Base-by-base conservation (phyloP, 192 early-diverging fungal genomes). In the Coemansia sp. region DNA sequence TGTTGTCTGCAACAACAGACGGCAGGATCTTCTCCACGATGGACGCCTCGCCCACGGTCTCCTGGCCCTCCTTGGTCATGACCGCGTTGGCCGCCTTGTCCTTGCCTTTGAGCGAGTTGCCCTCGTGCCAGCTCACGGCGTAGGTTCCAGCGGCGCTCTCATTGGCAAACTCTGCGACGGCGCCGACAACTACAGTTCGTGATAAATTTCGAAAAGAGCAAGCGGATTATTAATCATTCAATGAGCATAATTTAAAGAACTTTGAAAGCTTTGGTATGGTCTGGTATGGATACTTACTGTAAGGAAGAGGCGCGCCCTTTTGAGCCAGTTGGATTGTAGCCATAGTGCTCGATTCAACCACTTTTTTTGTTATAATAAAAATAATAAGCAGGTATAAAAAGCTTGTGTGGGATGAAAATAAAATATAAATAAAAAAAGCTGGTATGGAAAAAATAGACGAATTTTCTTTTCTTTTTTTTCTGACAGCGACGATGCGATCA, bases 301-400 rank as follows among this genome's bases (percentile, higher is more conserved):
- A 86, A 6, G 87, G 77, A 5, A 82, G 52, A 32, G 77, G 71
- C 4, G 78, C 18, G 32, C 84, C 87, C 76, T 88, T 88, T 55
- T 86, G 82, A n/a, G 87, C 87, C 45, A 88, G 60, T 32, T 80
- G 75, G 45, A 88, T 72, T 61, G 75, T 74, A 22, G 75, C 70
- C 85, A 85, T 85, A 68, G 48, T 69, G 82, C 87, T 42, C 89
- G 30, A 56, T 25, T 57, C 54, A 51, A 36, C 17, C 6, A 8
- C 17, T 56, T 8, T n/a, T 5, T 60, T 40, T 11, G 42, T 60
- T 42, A 48, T 20, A 5, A 8, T 8, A 59, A 22, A 59, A 22
- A 59, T 32, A 57, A 33, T 55, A 33, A 16, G 7, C 32, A 18
- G 28, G 11, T 33, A 31, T 25, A 57, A 57, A 4, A 25, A 25